phyloP scores from a whole-genome alignment of 192 early-diverging fungal species.

The Backusella luteola region DNA sequence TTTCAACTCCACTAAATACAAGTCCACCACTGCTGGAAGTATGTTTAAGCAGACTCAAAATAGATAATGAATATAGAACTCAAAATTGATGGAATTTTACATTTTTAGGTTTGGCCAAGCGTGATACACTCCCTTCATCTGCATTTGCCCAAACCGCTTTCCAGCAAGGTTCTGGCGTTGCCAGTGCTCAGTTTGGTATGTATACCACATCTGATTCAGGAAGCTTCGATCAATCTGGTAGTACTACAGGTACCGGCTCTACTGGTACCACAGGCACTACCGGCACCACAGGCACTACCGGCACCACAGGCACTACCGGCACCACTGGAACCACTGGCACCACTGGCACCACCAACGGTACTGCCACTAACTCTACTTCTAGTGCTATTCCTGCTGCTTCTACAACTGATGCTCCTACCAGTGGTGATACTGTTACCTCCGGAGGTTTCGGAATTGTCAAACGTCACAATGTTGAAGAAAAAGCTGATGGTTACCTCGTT shows the following conservation, averaged over 20 bases:
- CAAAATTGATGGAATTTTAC: background rate
- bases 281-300: background rate
- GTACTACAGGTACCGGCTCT: background rate
- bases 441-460: conserved; percentile 12
- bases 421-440: conserved; percentile 2
- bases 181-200: conserved; percentile 33
- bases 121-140: conserved; percentile 14
- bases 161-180: conserved; percentile 23
- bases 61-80: background rate
- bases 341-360: background rate
- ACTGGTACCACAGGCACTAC: background rate
- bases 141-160: conserved; percentile 28
- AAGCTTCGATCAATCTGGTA: conserved; percentile 16
- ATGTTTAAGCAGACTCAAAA: background rate
- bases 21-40: conserved; percentile 4
- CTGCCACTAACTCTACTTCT: background rate
- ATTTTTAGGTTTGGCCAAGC: conserved; percentile 17
- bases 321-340: background rate
- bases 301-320: background rate
- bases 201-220: conserved; percentile 18
- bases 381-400: background rate
- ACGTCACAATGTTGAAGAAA: conserved; percentile 1
- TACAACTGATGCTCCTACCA: background rate
- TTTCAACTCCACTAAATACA: conserved; percentile 24
- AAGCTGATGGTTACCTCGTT: conserved; percentile 31